These are phyloP conservation scores for Aspergillus campestris DNA, from an alignment of 495 filamentous ascomycete species.

Conservation along the genomic window DNA sequence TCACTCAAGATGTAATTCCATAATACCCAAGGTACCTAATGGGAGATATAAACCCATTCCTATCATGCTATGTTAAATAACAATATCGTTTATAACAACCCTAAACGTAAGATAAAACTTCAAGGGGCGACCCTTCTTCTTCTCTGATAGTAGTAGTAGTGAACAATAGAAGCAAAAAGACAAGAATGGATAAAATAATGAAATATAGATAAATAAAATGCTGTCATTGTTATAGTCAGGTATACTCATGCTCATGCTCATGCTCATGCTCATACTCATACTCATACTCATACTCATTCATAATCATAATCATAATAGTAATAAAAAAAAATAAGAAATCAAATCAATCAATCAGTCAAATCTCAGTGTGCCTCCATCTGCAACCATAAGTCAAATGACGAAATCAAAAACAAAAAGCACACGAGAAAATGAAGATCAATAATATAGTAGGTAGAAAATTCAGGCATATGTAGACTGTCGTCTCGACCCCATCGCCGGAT, in stretches of 20 bases:
- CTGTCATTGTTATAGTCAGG: too few species aligned
- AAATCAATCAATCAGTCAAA: background rate
- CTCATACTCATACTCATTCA: too few species aligned
- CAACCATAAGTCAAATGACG: background rate
- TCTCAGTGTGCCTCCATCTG: too few species aligned
- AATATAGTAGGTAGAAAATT: constrained; percentile 7
- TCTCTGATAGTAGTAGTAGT: too few species aligned
- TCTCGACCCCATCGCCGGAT: constrained; percentile 13
- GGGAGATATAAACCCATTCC: too few species aligned
- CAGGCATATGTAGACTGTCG: constrained; percentile 20
- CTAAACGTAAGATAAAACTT: too few species aligned
- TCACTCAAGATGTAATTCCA: background rate
- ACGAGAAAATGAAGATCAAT: background rate
- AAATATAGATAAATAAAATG: background rate
- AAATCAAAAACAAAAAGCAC: background rate
- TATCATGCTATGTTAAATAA: too few species aligned
- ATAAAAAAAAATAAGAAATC: constrained; percentile 1
- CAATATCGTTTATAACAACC: too few species aligned
- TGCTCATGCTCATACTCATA: too few species aligned
- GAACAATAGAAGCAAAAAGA: background rate
- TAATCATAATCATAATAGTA: background rate
- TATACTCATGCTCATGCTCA: too few species aligned
- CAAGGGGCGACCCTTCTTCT: too few species aligned
- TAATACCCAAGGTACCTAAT: too few species aligned
- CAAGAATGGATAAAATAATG: background rate